Evolutionary conservation across 2,329 filamentous ascomycete genomes (phyloP).

Genomic region (Claviceps quebecensis): DNA sequence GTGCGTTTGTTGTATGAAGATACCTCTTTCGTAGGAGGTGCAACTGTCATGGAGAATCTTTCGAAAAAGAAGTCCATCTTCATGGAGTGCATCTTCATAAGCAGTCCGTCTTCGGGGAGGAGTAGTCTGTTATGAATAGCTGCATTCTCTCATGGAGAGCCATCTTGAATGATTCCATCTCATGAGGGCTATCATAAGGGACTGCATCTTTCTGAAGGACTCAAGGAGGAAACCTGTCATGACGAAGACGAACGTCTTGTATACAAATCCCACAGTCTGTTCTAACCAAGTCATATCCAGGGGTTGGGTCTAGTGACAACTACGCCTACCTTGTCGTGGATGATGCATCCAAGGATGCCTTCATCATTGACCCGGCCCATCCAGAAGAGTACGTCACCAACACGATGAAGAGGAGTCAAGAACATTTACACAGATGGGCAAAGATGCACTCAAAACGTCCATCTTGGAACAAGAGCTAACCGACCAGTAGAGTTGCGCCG

Average conservation of each 20-base stretch:
- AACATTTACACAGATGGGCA: too few species aligned
- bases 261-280: not conserved
- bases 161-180: too few species aligned
- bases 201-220: not conserved
- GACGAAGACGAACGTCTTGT: too few species aligned
- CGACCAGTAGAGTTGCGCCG: slow-evolving; percentile 36
- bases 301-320: slow-evolving; percentile 67
- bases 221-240: not conserved
- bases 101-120: too few species aligned
- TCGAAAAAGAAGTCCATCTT: too few species aligned
- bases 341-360: slow-evolving; percentile 62
- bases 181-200: too few species aligned
- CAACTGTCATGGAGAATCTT: too few species aligned
- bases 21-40: too few species aligned
- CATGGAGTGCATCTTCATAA: too few species aligned
- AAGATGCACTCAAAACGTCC: not conserved
- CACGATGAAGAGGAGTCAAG: not conserved
- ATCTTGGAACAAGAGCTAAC: not conserved
- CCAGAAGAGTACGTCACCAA: slow-evolving; percentile 50
- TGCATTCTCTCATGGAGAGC: too few species aligned
- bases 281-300: slow-evolving; percentile 14
- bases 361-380: slow-evolving; percentile 70
- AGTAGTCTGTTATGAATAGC: too few species aligned
- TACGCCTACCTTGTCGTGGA: slow-evolving; percentile 75
- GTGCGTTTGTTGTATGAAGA: too few species aligned